A percentile compares a stretch with the other conserved stretches of the same genome.
phyloP scores from a whole-genome alignment of 169 alveolate species.

The Plasmodium gallinaceum region DNA sequence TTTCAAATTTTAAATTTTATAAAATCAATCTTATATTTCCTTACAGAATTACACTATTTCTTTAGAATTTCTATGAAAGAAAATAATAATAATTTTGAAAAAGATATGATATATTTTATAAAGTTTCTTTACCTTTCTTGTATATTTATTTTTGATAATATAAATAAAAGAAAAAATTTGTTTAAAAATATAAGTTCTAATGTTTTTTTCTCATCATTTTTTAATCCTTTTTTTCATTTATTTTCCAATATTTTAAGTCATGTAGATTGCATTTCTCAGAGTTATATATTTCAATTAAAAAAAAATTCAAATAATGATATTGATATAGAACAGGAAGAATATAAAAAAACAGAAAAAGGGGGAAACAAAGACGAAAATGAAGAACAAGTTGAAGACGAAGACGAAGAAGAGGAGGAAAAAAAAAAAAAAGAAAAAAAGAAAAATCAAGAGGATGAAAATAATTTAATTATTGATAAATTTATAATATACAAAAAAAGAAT shows the following conservation, averaged over 20 bases:
- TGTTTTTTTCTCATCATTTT: conserved; percentile 67
- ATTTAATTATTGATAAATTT: conserved; percentile 16
- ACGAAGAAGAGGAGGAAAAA: not conserved
- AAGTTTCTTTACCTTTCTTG: conserved; percentile 55
- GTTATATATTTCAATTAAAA: not conserved
- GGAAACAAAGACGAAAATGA: not conserved
- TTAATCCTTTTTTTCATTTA: conserved; percentile 66
- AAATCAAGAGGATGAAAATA: not conserved
- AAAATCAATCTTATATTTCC: conserved; percentile 41
- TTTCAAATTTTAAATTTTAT: conserved; percentile 42
- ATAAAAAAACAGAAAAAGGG: not conserved
- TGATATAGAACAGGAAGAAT: not conserved
- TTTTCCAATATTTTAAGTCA: conserved; percentile 28
- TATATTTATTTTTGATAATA: conserved; percentile 63
- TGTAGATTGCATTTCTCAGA: conserved; percentile 11
- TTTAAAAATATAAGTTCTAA: conserved; percentile 51
- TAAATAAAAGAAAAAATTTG: conserved; percentile 22
- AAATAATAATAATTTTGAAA: conserved; percentile 8
- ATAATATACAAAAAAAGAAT: conserved; percentile 32
- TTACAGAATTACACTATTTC: conserved; percentile 48
- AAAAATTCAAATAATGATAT: not conserved
- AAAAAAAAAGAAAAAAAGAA: not conserved
- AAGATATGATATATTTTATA: conserved; percentile 27
- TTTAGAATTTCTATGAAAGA: conserved; percentile 31
- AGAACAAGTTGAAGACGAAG: not conserved